Evolutionary conservation across 2,329 filamentous ascomycete species (phyloP), one percentile per base, ranked within the genome.

Genomic region (Hypoxylon sp.): DNA sequence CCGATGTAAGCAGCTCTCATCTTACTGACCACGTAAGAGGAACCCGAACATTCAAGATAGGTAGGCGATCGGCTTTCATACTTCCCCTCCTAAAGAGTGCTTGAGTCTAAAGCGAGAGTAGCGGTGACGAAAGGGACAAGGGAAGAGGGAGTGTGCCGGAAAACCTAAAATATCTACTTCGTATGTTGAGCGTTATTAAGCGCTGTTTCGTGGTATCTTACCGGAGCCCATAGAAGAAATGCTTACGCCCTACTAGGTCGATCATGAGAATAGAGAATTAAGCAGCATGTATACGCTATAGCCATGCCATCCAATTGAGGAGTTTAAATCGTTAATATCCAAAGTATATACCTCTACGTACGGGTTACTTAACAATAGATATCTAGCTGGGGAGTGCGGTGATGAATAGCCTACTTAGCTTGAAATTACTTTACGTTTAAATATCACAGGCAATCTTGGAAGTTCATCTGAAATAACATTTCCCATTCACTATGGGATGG

Each of bases 121-220:
- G 22, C 31, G 19, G 42, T 17, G 44, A 33, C 3, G 26, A 37
- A 46, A 29, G 29, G 37, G 29, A 31, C 14, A 14, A 33, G 44
- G 37, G 22, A 19, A 31, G n/a, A 22, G 37, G 19, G 42, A 4
- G 13, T 19, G 26, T 13, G 22, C 17, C 5, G 51, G n/a, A 47
- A 68, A 68, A 52, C 65, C 65, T 65, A 68, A 53, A 63, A 19
- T 56, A 19, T 14, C 33, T 13, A 5, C 26, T 6, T 29, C 11
- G 9, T 24, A 55, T 31, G 19, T 42, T 22, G 46, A 29, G 10
- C 6, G 50, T 48, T 2, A 42, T 26, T n/a, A 26, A 44, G 33
- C 54, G 53, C 5, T 65, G 50, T 54, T 31, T 59, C 46, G 17
- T 54, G 56, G 31, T 58, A 46, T 50, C 31, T 59, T 48, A 31